Percentiles rank a stretch among this genome's conserved stretches.
These are phyloP conservation scores for Tephrocybe sp. DNA, from an alignment of 768 basidiomycete species.

Conservation along the genomic window DNA sequence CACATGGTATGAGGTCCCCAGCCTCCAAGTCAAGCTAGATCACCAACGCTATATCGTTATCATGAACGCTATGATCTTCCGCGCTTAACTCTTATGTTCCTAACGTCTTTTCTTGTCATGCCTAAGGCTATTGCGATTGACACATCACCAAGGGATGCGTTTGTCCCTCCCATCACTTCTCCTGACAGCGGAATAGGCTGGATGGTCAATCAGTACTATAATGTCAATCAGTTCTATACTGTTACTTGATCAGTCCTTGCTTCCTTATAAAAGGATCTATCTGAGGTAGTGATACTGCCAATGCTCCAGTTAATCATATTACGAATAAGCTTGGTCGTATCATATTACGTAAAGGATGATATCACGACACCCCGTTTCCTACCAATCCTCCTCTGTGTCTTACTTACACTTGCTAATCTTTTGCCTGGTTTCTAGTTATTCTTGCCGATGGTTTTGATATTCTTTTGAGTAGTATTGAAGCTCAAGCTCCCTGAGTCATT, in stretches of 20 bases:
- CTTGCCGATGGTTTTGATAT: constrained; percentile 24
- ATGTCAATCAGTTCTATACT: too few relatives aligned
- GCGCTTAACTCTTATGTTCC: constrained; percentile 1
- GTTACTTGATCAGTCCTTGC: constrained; percentile 34
- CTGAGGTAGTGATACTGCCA: constrained; percentile 24
- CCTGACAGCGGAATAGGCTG: constrained; percentile 32
- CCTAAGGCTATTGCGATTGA: background rate
- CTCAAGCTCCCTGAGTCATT: constrained; percentile 24
- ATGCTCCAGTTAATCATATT: constrained; percentile 31
- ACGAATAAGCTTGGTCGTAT: constrained; percentile 35
- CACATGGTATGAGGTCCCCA: background rate
- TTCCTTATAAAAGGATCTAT: constrained; percentile 8
- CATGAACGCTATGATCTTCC: background rate
- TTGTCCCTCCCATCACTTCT: constrained; percentile 29
- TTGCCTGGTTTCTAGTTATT: constrained; percentile 11
- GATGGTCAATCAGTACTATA: constrained; percentile 28
- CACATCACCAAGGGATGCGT: constrained; percentile 32
- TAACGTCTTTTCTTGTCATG: constrained; percentile 5
- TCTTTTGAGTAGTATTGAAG: constrained; percentile 20
- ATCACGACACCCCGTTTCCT: constrained; percentile 22
- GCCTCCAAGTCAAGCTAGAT: background rate
- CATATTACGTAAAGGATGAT: constrained; percentile 26
- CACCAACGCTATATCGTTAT: background rate
- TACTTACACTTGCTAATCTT: background rate
- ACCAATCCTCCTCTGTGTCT: background rate